A percentile compares a stretch with the other conserved stretches of the same genome.
These are phyloP conservation scores for Fusarium incarnatum DNA, from an alignment of 2,329 filamentous ascomycete genomes.

Conservation along the genomic window DNA sequence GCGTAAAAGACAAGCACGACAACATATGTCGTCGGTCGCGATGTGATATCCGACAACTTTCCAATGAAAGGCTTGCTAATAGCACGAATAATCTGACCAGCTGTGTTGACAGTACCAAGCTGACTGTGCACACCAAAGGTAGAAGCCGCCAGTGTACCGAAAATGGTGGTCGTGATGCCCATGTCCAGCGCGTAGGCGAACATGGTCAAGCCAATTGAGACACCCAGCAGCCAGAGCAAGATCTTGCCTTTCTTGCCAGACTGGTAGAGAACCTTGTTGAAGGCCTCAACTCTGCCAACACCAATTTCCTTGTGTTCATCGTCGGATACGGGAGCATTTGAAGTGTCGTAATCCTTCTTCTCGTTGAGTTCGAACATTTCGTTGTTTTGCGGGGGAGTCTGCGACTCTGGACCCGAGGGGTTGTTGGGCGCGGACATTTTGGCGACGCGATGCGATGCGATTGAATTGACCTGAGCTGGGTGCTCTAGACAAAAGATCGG, in stretches of 20 bases:
- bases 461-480: not conserved
- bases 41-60: slow-evolving; percentile 54
- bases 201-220: slow-evolving; percentile 54
- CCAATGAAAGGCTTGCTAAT: slow-evolving; percentile 55
- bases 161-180: slow-evolving; percentile 52
- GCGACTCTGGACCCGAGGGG: not conserved
- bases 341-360: slow-evolving; percentile 23
- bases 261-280: slow-evolving; percentile 55
- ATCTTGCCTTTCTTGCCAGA: slow-evolving; percentile 51
- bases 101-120: slow-evolving; percentile 50
- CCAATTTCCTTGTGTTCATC: slow-evolving; percentile 42
- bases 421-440: slow-evolving; percentile 22
- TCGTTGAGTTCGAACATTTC: slow-evolving; percentile 23
- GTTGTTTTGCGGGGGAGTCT: not conserved
- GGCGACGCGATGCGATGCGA: not conserved
- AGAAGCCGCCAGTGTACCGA: slow-evolving; percentile 51
- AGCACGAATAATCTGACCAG: slow-evolving; percentile 52
- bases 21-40: slow-evolving; percentile 54
- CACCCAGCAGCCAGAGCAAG: slow-evolving; percentile 51
- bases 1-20: slow-evolving; percentile 55
- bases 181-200: slow-evolving; percentile 55
- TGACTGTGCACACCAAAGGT: slow-evolving; percentile 50
- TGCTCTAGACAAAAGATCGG: not conserved
- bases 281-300: slow-evolving; percentile 53
- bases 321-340: slow-evolving; percentile 20